A percentile compares a stretch with the other conserved stretches of the same genome.
phyloP scores from a whole-genome alignment of 257 asterid genomes.

The Nicotiana tabacum region DNA sequence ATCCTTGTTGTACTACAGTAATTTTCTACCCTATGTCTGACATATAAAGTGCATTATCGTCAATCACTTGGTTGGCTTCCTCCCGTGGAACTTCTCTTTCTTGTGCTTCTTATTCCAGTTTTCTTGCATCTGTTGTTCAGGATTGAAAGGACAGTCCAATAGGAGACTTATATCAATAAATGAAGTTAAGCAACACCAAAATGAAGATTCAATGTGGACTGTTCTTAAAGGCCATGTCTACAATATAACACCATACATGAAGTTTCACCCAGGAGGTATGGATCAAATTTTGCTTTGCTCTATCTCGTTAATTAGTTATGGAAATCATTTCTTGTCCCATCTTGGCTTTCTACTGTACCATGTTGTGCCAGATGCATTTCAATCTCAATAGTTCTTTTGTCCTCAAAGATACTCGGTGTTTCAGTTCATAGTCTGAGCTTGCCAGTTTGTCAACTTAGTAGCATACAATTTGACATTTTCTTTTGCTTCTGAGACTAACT shows the following conservation, averaged over 20 bases:
- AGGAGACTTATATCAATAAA: constrained; percentile 59
- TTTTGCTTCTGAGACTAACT: too few relatives aligned
- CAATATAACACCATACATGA: constrained; percentile 85
- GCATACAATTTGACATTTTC: not conserved
- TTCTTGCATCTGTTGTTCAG: constrained; percentile 30
- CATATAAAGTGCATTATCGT: not conserved
- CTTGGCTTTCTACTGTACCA: not conserved
- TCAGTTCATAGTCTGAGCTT: not conserved
- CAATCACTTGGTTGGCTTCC: not conserved
- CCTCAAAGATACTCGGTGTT: not conserved
- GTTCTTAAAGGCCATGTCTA: constrained; percentile 92
- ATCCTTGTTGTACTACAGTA: not conserved
- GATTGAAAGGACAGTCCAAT: constrained; percentile 77
- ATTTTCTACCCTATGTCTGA: not conserved
- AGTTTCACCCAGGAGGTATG: constrained; percentile 98
- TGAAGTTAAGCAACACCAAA: constrained; percentile 81
- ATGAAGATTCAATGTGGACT: constrained; percentile 91
- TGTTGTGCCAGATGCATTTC: constrained; percentile 2
- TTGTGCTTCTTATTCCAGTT: constrained; percentile 1
- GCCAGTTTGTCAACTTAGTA: constrained; percentile 2
- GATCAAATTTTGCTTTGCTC: not conserved
- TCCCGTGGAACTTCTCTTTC: constrained; percentile 5
- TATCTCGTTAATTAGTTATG: not conserved
- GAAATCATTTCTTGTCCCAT: not conserved
- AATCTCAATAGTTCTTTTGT: not conserved